Percentiles rank a stretch among this genome's conserved stretches.
Evolutionary conservation across 2,329 filamentous ascomycete genomes (phyloP).

Genomic region (Cordyceps pruinosa): DNA sequence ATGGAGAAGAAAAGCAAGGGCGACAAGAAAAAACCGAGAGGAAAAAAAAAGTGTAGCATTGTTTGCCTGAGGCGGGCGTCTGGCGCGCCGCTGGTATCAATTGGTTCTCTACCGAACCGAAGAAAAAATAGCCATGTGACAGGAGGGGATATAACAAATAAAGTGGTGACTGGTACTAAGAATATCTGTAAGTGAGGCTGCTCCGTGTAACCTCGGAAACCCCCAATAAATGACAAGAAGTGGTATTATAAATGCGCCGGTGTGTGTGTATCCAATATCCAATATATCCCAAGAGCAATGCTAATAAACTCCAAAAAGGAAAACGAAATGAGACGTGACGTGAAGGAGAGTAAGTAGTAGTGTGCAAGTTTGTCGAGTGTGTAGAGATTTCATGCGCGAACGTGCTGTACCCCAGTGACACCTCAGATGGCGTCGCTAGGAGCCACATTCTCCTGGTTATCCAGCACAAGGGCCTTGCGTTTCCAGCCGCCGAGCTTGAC

Average conservation of each 20-base stretch:
- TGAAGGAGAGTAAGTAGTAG: background rate
- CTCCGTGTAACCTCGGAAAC: background rate
- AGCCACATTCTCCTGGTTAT: slow-evolving; percentile 23
- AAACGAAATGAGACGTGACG: background rate
- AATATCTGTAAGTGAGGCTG: background rate
- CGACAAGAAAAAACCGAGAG: background rate
- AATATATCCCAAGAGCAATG: background rate
- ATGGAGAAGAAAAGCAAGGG: background rate
- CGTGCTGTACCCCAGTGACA: background rate
- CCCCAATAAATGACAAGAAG: slow-evolving; percentile 4
- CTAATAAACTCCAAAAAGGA: background rate
- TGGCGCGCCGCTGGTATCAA: slow-evolving; percentile 10
- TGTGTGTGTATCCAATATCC: background rate
- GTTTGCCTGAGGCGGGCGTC: slow-evolving; percentile 3
- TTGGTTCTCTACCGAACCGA: background rate
- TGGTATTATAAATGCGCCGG: slow-evolving; percentile 11
- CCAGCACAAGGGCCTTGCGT: slow-evolving; percentile 35
- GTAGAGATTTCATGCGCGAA: background rate
- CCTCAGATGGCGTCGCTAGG: background rate
- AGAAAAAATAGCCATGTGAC: background rate
- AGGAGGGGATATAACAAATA: background rate
- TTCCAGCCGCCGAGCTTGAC: slow-evolving; percentile 39
- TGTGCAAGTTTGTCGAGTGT: background rate
- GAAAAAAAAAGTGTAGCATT: slow-evolving; percentile 4
- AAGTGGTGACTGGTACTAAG: background rate